Base-by-base conservation (phyloP, 192 early-diverging fungal genomes). In the Rhizophagus clarus region DNA sequence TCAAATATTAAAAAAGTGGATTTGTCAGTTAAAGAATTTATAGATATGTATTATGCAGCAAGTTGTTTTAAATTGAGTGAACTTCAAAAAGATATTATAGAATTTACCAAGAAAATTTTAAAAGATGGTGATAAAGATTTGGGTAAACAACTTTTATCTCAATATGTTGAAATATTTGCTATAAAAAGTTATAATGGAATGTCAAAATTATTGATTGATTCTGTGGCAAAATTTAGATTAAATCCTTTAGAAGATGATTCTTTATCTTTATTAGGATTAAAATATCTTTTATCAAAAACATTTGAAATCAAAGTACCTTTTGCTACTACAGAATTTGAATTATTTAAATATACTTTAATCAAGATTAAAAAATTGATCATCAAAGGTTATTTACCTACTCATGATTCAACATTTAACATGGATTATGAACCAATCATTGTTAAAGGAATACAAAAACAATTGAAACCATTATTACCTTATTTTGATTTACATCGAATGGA, bases 401-500 rank as follows among this genome's bases (percentile, higher is more conserved):
- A 56, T 20, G 14, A 56, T 56, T 45, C 42, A 45, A 4, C 11
- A 45, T 45, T 45, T 45, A 45, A 12, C 2, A 45, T 45, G 42
- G 42, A 45, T 45, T 45, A 45, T 45, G 42, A 45, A 45, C 11
- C 42, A 45, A 45, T 12, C 12, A 45, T 45, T 5, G 42, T 45
- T 45, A 45, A 45, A 45, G 42, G 12, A 12, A 45, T 45, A 12
- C 42, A 12, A 45, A 45, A 45, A 45, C 42, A 45, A 1, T 12
- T 45, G 11, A 45, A 45, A 45, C 4, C 49, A 20, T 29, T 68
- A 10, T 17, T 68, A 11, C 66, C 66, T 29, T 68, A 32, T 28
- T 22, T 68, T 12, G 66, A 68, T 68, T 29, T 68, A 68, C 66
- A n/a, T 15, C 28, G 66, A 68, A 29, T 68, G 14, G 66, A 68